Base-by-base conservation (phyloP, 1,284 basidiomycete species). In the Pseudozyma sp. region DNA sequence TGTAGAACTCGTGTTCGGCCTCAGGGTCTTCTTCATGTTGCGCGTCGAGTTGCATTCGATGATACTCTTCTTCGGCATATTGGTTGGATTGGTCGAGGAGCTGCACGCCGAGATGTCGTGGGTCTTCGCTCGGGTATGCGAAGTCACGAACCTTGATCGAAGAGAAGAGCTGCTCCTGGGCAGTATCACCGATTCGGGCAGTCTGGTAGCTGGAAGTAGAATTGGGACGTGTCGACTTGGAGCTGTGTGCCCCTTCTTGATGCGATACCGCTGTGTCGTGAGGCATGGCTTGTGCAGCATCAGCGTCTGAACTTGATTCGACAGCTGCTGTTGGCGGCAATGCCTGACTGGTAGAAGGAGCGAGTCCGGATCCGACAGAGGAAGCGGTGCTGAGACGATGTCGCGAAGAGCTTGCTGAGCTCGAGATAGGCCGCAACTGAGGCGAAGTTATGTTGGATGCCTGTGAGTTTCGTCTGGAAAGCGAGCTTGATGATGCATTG, bases 81-180 rank as follows among this genome's bases (percentile, higher is more conserved):
- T 59, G 25, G 25, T 10, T 11, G 34, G 36, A 1, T 16, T 38
- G 5, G 53, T 45, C 19, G 49, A 36, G 34, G 7, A 64, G 51
- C 21, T 19, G 53, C 12, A 52, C 56, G 5, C 78, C 72, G 7
- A 54, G 39, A 47, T 79, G 72, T 35, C 76, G 62, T 12, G 76
- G 66, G 45, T 79, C 78, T n/a, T 70, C 57, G 9, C 18, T 12
- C 3, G 63, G 21, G 42, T 67, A 80, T 3, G 76, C 78, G 56
- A 78, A 80, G 62, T 80, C 78, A 31, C 78, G 72, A 19, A 80
- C 58, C 10, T 48, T 58, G 48, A 79, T 45, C 6, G 42, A 40
- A n/a, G 36, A 38, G 2, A 19, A 1, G 6, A 43, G n/a, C 18
- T 53, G 52, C 36, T 58, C 25, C 2, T 39, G 16, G 16, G 10